A percentile compares a stretch with the other conserved stretches of the same genome.
Conservation (phyloP, 2,329 filamentous ascomycete genomes). For the Colletotrichum theobromicola region DNA sequence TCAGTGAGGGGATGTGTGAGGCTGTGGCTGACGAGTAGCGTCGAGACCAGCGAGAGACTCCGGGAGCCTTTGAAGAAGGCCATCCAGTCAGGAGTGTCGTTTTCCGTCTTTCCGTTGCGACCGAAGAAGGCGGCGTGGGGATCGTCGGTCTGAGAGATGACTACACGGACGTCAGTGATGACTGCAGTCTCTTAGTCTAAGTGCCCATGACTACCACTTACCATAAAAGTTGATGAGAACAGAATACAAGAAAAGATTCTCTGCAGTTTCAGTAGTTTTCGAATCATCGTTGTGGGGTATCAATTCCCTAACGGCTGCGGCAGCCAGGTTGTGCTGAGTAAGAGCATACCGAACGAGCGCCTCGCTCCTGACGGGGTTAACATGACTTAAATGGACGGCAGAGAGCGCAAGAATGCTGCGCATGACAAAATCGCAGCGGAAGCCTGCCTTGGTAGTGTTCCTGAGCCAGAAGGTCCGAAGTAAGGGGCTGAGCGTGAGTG, state of each 20-base stretch:
- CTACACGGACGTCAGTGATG: neutral
- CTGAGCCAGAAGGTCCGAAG: slow-evolving; percentile 51
- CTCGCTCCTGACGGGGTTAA: slow-evolving; percentile 9
- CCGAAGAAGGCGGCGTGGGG: neutral
- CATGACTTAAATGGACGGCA: slow-evolving; percentile 50
- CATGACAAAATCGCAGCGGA: slow-evolving; percentile 51
- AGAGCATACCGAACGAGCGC: neutral
- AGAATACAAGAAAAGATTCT: neutral
- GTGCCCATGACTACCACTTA: neutral
- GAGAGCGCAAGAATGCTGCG: slow-evolving; percentile 52
- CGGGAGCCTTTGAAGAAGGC: neutral
- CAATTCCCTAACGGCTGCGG: neutral
- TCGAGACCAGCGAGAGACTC: neutral
- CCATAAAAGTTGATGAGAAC: neutral
- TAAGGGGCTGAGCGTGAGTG: slow-evolving; percentile 43
- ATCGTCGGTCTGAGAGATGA: neutral
- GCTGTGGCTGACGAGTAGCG: neutral
- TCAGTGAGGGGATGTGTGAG: neutral
- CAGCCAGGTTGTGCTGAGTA: neutral
- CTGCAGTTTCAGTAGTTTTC: neutral
- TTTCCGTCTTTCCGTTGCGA: neutral
- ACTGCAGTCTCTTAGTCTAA: neutral
- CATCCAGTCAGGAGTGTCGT: neutral
- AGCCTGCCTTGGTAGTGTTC: slow-evolving; percentile 48
- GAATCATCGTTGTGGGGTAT: neutral